Conservation (phyloP, 345 rosid species). For the Boechera retrofracta region DNA sequence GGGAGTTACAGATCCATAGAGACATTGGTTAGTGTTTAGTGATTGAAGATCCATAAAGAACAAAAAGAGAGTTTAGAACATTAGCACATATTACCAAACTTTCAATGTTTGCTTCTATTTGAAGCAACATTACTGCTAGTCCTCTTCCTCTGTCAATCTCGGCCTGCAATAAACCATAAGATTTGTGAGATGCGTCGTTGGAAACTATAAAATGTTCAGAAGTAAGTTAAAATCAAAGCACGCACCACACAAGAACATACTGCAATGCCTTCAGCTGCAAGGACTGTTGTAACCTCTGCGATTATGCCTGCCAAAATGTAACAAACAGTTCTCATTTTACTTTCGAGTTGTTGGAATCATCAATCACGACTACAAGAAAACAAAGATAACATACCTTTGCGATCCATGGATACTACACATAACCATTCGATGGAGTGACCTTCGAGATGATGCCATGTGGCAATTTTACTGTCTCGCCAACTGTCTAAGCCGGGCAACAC, state of each 20-base stretch:
- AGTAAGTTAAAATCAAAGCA: slow-evolving; percentile 11
- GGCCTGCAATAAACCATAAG: slow-evolving; percentile 52
- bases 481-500: slow-evolving; percentile 83
- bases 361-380: background rate
- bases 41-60: background rate
- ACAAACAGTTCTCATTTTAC: slow-evolving; percentile 11
- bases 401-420: slow-evolving; percentile 83
- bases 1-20: slow-evolving; percentile 23
- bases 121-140: slow-evolving; percentile 91
- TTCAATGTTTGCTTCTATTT: slow-evolving; percentile 76
- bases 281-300: slow-evolving; percentile 82
- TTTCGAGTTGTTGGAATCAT: slow-evolving; percentile 6
- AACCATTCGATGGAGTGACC: slow-evolving; percentile 95
- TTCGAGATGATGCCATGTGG: slow-evolving; percentile 88
- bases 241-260: slow-evolving; percentile 93
- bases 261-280: slow-evolving; percentile 67
- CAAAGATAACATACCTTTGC: slow-evolving; percentile 60
- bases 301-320: slow-evolving; percentile 66
- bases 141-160: slow-evolving; percentile 93
- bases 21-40: slow-evolving; percentile 14
- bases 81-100: slow-evolving; percentile 58
- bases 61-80: slow-evolving; percentile 14
- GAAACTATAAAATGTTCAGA: background rate
- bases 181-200: background rate
- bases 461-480: slow-evolving; percentile 91